Percentiles rank a stretch among this genome's conserved stretches.
phyloP scores from a whole-genome alignment of 2,329 filamentous ascomycete genomes.

The Aspergillus felis region DNA sequence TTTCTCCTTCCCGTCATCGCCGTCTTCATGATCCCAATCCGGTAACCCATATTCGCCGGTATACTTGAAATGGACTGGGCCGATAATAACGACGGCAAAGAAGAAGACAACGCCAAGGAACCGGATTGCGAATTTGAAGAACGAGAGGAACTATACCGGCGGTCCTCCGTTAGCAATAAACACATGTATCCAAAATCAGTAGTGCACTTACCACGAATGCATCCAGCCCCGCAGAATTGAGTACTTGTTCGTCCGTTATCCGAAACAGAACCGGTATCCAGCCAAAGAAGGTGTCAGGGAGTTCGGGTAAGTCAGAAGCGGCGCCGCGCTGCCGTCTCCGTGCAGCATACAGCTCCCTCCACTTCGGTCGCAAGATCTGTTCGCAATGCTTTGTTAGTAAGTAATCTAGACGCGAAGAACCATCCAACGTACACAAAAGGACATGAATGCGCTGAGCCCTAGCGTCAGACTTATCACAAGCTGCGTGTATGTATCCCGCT shows the following conservation, averaged over 20 bases:
- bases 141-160: constrained; percentile 66
- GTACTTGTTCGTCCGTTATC: constrained; percentile 83
- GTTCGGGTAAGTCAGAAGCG: constrained; percentile 65
- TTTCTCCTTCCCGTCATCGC: constrained; percentile 27
- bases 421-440: constrained; percentile 41
- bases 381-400: constrained; percentile 9
- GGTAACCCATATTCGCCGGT: constrained; percentile 41
- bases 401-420: not conserved
- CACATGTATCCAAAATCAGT: not conserved
- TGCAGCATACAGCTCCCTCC: constrained; percentile 86
- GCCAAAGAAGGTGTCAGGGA: constrained; percentile 82
- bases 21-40: constrained; percentile 34
- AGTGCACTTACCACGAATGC: constrained; percentile 73
- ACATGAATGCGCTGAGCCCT: constrained; percentile 42
- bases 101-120: constrained; percentile 76
- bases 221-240: constrained; percentile 87
- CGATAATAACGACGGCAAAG: constrained; percentile 75
- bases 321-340: constrained; percentile 70
- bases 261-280: constrained; percentile 86
- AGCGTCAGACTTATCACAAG: constrained; percentile 42
- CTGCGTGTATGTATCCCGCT: constrained; percentile 43
- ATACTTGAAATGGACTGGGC: constrained; percentile 76
- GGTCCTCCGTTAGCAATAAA: not conserved
- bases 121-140: constrained; percentile 92
- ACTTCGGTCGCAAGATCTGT: constrained; percentile 81